phyloP scores from a whole-genome alignment of 2,329 filamentous ascomycete species.

The Penicillium sp. region DNA sequence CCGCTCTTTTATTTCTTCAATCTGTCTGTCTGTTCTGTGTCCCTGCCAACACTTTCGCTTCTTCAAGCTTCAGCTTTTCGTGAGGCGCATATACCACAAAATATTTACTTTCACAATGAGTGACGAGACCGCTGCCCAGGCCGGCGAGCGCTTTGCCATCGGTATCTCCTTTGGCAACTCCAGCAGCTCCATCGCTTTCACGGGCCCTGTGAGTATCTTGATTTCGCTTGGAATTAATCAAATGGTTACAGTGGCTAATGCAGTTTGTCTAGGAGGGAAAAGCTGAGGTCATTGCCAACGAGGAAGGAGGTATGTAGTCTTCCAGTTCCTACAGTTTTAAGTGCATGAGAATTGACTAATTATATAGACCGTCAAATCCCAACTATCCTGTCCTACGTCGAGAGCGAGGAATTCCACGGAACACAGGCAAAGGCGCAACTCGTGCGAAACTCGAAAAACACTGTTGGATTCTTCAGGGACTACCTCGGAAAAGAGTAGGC shows the following conservation, averaged over 20 bases:
- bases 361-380: slow-evolving; percentile 87
- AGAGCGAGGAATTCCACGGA: slow-evolving; percentile 94
- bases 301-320: slow-evolving; percentile 74
- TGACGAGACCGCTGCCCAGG: slow-evolving; percentile 49
- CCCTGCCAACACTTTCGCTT: not conserved
- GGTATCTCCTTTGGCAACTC: slow-evolving; percentile 98
- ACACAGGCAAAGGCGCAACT: slow-evolving; percentile 92
- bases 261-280: slow-evolving; percentile 66
- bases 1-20: slow-evolving; percentile 13
- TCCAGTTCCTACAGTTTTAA: not conserved
- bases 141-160: slow-evolving; percentile 64
- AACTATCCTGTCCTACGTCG: slow-evolving; percentile 87
- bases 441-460: slow-evolving; percentile 88
- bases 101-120: slow-evolving; percentile 35
- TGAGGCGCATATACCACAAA: not conserved
- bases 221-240: not conserved
- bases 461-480: slow-evolving; percentile 92
- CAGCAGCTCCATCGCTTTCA: slow-evolving; percentile 94
- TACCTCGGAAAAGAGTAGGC: slow-evolving; percentile 85
- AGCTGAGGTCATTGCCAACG: slow-evolving; percentile 96
- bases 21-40: slow-evolving; percentile 3
- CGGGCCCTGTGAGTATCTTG: slow-evolving; percentile 54
- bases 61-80: not conserved
- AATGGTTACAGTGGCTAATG: not conserved
- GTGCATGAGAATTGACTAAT: not conserved